Evolutionary conservation across 148 eudicot genomes (phyloP).

Genomic region (Spergularia marina): DNA sequence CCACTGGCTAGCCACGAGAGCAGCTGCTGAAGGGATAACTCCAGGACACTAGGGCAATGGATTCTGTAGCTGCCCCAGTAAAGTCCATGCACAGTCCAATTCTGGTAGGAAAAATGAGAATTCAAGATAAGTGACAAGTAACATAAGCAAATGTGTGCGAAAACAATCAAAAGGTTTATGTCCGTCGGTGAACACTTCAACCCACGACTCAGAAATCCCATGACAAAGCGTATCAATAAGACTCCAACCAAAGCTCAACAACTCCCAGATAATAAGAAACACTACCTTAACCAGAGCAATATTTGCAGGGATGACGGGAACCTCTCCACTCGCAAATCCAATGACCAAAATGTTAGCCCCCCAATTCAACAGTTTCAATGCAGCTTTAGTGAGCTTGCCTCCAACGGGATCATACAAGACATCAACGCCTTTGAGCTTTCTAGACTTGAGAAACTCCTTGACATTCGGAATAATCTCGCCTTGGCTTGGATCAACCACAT

Average conservation of each 20-base stretch:
- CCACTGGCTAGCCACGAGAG: constrained; percentile 75
- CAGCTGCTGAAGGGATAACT: constrained; percentile 70
- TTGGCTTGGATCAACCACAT: constrained; percentile 76
- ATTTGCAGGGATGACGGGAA: constrained; percentile 89
- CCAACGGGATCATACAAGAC: constrained; percentile 99
- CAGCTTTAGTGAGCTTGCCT: constrained; percentile 83
- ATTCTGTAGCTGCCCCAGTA: constrained; percentile 91
- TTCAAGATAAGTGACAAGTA: constrained; percentile 9
- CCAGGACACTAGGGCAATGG: constrained; percentile 58
- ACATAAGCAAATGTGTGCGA: constrained; percentile 3
- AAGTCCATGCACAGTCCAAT: constrained; percentile 97
- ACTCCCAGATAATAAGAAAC: neutral
- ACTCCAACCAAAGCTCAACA: neutral
- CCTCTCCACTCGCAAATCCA: constrained; percentile 97
- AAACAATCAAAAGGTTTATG: too few species aligned
- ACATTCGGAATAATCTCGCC: constrained; percentile 61
- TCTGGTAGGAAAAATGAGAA: constrained; percentile 39
- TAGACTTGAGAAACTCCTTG: constrained; percentile 70
- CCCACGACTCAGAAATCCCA: neutral
- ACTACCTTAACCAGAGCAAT: constrained; percentile 92
- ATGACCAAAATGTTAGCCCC: constrained; percentile 91
- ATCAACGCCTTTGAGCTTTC: constrained; percentile 89
- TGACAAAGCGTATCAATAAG: neutral
- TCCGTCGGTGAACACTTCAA: neutral
- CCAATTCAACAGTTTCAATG: constrained; percentile 82